Conservation (phyloP, 768 basidiomycete species). For the Hydnum rufescens region DNA sequence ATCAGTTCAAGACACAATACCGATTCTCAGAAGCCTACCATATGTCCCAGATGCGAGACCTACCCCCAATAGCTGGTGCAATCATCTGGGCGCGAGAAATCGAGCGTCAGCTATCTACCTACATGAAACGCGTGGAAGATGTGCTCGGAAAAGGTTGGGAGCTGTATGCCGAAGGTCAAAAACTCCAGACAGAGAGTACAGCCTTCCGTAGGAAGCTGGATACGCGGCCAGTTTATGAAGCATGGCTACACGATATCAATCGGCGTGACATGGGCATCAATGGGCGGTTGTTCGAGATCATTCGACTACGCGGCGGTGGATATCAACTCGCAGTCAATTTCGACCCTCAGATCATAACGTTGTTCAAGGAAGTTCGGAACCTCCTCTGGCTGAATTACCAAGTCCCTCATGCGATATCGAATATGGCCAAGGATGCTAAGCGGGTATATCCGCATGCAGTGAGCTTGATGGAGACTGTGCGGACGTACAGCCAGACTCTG, state of each 20-base stretch:
- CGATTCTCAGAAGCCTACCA: slow-evolving; percentile 89
- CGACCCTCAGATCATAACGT: slow-evolving; percentile 91
- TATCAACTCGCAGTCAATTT: slow-evolving; percentile 92
- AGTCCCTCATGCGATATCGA: slow-evolving; percentile 84
- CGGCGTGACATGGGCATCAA: slow-evolving; percentile 80
- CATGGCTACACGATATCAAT: slow-evolving; percentile 92
- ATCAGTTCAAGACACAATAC: slow-evolving; percentile 86
- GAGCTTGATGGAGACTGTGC: slow-evolving; percentile 95
- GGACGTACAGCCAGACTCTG: slow-evolving; percentile 90
- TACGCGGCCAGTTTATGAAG: slow-evolving; percentile 82
- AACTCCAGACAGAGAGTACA: slow-evolving; percentile 74
- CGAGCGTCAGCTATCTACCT: slow-evolving; percentile 81
- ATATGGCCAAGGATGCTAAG: slow-evolving; percentile 98
- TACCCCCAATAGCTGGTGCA: slow-evolving; percentile 93
- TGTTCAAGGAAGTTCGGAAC: slow-evolving; percentile 97
- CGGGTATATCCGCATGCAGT: slow-evolving; percentile 96
- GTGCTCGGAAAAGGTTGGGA: slow-evolving; percentile 95
- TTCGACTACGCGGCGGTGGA: slow-evolving; percentile 43
- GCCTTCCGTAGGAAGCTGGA: slow-evolving; percentile 95
- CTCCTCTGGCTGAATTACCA: slow-evolving; percentile 89
- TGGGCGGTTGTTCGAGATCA: slow-evolving; percentile 85
- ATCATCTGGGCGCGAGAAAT: slow-evolving; percentile 99
- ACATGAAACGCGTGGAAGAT: slow-evolving; percentile 99
- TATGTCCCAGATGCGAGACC: slow-evolving; percentile 96
- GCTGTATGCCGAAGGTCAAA: slow-evolving; percentile 96